Evolutionary conservation across 768 basidiomycete species (phyloP).

Genomic region (Udeniomyces megalosporus): DNA sequence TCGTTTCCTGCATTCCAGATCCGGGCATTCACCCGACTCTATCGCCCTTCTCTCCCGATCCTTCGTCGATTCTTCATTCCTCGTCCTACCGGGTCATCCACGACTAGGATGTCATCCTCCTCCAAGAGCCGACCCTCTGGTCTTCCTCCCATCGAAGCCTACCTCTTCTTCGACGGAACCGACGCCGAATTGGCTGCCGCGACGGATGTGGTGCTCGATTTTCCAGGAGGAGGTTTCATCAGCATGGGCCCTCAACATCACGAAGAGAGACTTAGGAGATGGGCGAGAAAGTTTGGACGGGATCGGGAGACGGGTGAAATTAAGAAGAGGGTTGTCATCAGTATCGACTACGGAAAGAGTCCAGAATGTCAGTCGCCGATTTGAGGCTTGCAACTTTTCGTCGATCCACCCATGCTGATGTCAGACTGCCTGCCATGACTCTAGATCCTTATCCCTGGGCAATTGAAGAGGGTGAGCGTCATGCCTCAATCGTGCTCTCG

Average conservation of each 20-base stretch:
- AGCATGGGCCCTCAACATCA: constrained; percentile 94
- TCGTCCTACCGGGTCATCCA: constrained; percentile 27
- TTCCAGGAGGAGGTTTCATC: constrained; percentile 92
- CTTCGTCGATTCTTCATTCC: constrained; percentile 65
- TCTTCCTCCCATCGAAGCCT: constrained; percentile 53
- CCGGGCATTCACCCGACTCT: constrained; percentile 41
- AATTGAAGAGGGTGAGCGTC: constrained; percentile 54
- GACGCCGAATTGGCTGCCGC: constrained; percentile 46
- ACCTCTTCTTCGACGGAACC: constrained; percentile 63
- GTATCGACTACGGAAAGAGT: constrained; percentile 89
- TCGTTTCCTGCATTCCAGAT: constrained; percentile 35
- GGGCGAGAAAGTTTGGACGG: constrained; percentile 41
- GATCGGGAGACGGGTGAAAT: constrained; percentile 28
- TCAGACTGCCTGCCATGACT: background rate
- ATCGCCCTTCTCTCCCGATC: constrained; percentile 46
- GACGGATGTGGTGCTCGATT: constrained; percentile 74
- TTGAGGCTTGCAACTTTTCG: background rate
- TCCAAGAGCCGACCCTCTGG: constrained; percentile 34
- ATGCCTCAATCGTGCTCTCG: background rate
- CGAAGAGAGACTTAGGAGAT: constrained; percentile 74
- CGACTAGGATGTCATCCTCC: constrained; percentile 43
- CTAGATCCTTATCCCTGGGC: constrained; percentile 93
- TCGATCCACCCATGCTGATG: background rate
- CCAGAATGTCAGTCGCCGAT: constrained; percentile 57
- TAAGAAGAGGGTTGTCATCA: constrained; percentile 56